Conservation (phyloP, 176 grass and related monocot genomes). For the Areca catechu region DNA sequence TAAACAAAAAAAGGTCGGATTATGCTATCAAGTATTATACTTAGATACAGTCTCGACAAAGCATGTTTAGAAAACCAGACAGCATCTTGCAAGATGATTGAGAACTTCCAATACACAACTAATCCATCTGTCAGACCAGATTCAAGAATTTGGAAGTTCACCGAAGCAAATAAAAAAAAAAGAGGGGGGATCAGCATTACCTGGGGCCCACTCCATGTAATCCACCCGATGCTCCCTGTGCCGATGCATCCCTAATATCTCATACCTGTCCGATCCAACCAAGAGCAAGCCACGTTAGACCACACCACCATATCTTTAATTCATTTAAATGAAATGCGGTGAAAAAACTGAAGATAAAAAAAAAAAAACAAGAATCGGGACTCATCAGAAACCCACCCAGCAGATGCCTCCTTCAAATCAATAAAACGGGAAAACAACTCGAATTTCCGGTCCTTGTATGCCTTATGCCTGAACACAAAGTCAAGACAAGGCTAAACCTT, state of each 20-base stretch:
- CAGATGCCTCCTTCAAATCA: conserved; percentile 67
- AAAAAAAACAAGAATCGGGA: neutral
- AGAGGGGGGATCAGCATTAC: conserved; percentile 22
- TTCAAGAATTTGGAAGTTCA: too few relatives aligned
- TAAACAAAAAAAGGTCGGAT: too few relatives aligned
- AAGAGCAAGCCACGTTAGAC: conserved; percentile 3
- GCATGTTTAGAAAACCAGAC: too few relatives aligned
- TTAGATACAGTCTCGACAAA: too few relatives aligned
- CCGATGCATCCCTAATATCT: conserved; percentile 79
- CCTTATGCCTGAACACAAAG: conserved; percentile 54
- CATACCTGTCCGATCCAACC: conserved; percentile 35
- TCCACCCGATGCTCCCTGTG: conserved; percentile 69
- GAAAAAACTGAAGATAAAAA: too few relatives aligned
- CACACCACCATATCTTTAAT: neutral
- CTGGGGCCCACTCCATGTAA: conserved; percentile 98
- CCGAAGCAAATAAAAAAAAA: neutral
- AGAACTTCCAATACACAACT: neutral
- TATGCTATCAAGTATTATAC: too few relatives aligned
- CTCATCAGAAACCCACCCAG: conserved; percentile 36
- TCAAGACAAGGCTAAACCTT: conserved; percentile 2
- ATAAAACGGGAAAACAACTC: conserved; percentile 79
- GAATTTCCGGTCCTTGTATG: conserved; percentile 65
- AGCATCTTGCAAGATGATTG: too few relatives aligned
- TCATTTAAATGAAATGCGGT: too few relatives aligned
- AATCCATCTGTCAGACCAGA: neutral